Evolutionary conservation across 1,284 basidiomycete genomes (phyloP).

Genomic region (Tilletiaria anomala): DNA sequence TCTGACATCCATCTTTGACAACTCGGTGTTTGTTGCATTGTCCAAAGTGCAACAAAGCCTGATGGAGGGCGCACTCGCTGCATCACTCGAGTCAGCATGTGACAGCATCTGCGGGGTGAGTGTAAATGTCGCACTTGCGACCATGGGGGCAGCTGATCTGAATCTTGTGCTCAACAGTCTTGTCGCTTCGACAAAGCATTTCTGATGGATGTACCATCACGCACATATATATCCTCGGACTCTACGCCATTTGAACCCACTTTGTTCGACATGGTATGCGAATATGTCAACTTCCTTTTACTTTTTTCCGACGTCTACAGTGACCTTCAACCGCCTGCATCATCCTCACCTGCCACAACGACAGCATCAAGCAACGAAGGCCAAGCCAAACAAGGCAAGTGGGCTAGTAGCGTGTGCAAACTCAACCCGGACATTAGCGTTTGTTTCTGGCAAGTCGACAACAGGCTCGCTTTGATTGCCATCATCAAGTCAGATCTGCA

Average conservation of each 20-base stretch:
- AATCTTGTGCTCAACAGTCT: too few relatives aligned
- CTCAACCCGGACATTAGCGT: not conserved
- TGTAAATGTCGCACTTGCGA: too few relatives aligned
- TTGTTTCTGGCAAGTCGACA: not conserved
- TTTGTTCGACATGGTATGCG: conserved; percentile 73
- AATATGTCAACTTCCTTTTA: conserved; percentile 75
- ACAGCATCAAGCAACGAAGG: not conserved
- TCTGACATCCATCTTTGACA: conserved; percentile 76
- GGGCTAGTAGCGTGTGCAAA: too few relatives aligned
- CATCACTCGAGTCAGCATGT: conserved; percentile 20
- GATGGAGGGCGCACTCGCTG: conserved; percentile 8
- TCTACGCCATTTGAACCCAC: conserved; percentile 77
- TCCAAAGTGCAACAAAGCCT: conserved; percentile 47
- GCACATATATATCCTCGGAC: conserved; percentile 82
- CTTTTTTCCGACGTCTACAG: conserved; percentile 66
- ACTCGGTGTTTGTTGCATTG: conserved; percentile 72
- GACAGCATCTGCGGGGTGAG: conserved; percentile 43
- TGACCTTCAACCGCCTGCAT: too few relatives aligned
- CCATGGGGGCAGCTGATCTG: too few relatives aligned
- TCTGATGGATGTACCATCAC: conserved; percentile 71
- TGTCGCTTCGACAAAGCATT: conserved; percentile 83
- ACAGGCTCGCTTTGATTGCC: not conserved
- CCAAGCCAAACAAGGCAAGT: not conserved
- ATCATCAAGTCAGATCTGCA: not conserved
- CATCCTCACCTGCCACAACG: too few relatives aligned